These are phyloP conservation scores for Taiozyma sp. DNA, from an alignment of 1,139 yeast species.

Conservation along the genomic window DNA sequence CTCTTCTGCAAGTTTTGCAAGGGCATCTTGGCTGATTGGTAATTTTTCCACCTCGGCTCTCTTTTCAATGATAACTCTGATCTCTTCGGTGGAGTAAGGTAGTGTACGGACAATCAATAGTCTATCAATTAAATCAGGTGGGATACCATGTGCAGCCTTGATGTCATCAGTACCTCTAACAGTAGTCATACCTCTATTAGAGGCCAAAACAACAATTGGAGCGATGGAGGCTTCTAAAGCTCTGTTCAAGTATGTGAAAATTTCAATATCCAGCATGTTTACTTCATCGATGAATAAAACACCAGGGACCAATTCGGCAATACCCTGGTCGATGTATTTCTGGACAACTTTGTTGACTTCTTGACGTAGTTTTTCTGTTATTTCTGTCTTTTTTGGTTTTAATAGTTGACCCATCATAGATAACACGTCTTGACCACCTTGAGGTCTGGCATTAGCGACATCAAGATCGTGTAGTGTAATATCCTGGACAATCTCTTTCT, in stretches of 20 bases:
- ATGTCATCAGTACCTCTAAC: constrained; percentile 89
- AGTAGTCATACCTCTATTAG: constrained; percentile 89
- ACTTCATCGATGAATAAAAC: constrained; percentile 97
- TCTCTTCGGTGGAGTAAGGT: constrained; percentile 81
- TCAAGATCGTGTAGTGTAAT: constrained; percentile 95
- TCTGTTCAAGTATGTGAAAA: constrained; percentile 88
- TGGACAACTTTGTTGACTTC: constrained; percentile 96
- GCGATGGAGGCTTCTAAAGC: constrained; percentile 91
- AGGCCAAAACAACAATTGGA: constrained; percentile 91
- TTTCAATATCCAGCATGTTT: constrained; percentile 94
- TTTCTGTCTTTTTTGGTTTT: constrained; percentile 97
- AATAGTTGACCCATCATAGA: constrained; percentile 98
- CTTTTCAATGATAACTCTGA: constrained; percentile 72
- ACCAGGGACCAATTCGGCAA: constrained; percentile 97
- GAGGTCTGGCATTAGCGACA: constrained; percentile 95
- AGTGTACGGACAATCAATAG: constrained; percentile 85
- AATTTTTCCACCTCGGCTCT: constrained; percentile 74
- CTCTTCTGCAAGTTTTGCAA: constrained; percentile 63
- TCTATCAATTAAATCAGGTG: constrained; percentile 91
- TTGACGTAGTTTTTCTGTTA: constrained; percentile 87
- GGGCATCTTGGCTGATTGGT: constrained; percentile 57
- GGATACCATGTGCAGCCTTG: constrained; percentile 93
- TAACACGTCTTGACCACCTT: constrained; percentile 97
- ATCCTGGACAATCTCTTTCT: constrained; percentile 96
- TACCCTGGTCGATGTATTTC: constrained; percentile 95